Base-by-base conservation (phyloP, 495 filamentous ascomycete genomes). In the Chaetomium fimeti region DNA sequence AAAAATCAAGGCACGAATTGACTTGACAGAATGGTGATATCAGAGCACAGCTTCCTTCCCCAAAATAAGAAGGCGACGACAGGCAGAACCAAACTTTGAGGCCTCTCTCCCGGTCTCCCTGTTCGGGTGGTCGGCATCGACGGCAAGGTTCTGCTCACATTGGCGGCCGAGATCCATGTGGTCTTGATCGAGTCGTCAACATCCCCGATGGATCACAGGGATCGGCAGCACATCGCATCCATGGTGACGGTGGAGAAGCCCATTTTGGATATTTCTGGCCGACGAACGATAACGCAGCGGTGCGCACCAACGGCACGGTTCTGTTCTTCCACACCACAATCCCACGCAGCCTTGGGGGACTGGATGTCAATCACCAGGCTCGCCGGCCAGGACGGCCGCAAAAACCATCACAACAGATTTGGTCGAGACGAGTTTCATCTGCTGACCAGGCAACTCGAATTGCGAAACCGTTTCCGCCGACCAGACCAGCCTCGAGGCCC, bases 1-100 rank as follows among this genome's bases (percentile, higher is more conserved):
- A 55, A 63, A 63, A 66, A 67, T 48, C 65, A 67, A 61, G 65
- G 65, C 55, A 67, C 60, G 49, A n/a, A 28, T 12, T 55, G 13
- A 3, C n/a, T 11, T 27, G 38, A 40, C 43, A 42, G 40, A 24
- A 45, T 57, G 48, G 58, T 63, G 65, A 67, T 67, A 63, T 67
- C 60, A 67, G 65, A 55, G 52, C 38, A 42, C 27, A 56, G 36
- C n/a, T 65, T 57, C 48, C 40, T 45, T 8, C 32, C n/a, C n/a
- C 43, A n/a, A 38, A 18, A 49, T 36, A 38, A 51, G 45, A 18
- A 38, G 57, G 7, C 25, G 20, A 22, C 16, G 28, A 12, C n/a
- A 7, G 18, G 6, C 25, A 9, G 15, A 29, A 48, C 57, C 57
- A 48, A 36, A 49, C 42, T 48, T n/a, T 32, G 1, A 7, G 57